phyloP scores from a whole-genome alignment of 331 rosid genomes.

The Malus hybrid region DNA sequence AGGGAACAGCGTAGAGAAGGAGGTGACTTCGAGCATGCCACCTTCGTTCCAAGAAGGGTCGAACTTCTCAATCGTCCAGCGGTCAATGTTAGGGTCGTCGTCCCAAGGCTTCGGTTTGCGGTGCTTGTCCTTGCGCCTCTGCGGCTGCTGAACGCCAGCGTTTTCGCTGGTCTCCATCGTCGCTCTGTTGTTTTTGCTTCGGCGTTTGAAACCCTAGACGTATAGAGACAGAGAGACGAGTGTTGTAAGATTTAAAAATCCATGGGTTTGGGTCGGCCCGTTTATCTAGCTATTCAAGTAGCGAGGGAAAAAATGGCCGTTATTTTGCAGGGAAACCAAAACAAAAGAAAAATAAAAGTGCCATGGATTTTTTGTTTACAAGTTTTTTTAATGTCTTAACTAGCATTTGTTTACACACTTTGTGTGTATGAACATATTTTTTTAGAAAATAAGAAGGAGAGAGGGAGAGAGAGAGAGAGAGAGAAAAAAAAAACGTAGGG shows the following conservation, averaged over 20 bases:
- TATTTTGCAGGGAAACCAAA: background rate
- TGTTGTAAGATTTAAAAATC: background rate
- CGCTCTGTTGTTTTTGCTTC: background rate
- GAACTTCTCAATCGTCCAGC: conserved; percentile 69
- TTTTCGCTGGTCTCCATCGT: conserved; percentile 10
- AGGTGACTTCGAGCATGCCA: conserved; percentile 79
- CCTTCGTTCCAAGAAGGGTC: conserved; percentile 86
- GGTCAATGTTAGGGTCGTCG: conserved; percentile 84
- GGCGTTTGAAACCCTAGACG: background rate
- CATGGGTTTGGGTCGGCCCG: background rate
- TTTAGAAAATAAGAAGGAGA: no score
- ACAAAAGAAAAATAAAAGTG: background rate
- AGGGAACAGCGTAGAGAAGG: conserved; percentile 91
- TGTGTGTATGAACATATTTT: no score
- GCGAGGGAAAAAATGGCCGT: background rate
- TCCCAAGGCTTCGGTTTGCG: conserved; percentile 98
- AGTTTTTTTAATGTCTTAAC: no score
- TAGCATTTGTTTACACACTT: no score
- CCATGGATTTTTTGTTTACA: no score
- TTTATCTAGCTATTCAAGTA: background rate
- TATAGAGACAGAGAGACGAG: background rate
- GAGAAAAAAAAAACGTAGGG: no score
- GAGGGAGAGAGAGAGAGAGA: no score
- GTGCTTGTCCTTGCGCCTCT: conserved; percentile 74
- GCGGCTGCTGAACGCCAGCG: conserved; percentile 9